phyloP scores from a whole-genome alignment of 1,284 basidiomycete species.

The Tilletiaria anomala region DNA sequence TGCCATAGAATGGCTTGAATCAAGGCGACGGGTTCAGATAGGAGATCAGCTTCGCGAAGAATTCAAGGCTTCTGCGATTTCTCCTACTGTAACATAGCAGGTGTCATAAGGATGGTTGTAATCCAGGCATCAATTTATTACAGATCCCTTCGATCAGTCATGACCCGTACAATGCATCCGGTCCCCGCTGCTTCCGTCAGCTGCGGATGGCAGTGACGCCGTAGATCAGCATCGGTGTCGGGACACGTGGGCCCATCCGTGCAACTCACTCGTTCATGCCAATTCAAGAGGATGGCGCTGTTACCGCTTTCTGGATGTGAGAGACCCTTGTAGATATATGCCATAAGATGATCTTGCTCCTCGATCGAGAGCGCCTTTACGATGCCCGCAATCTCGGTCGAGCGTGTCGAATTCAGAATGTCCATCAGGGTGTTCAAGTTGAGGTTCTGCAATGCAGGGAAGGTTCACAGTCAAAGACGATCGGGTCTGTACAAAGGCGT shows the following conservation, averaged over 20 bases:
- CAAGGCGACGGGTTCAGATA: conserved; percentile 13
- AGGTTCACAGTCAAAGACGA: background rate
- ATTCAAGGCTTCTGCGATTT: too few relatives aligned
- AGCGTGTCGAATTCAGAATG: conserved; percentile 85
- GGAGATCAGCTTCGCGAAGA: background rate
- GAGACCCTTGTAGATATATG: conserved; percentile 96
- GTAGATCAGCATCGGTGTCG: background rate
- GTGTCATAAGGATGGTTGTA: too few relatives aligned
- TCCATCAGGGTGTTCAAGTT: conserved; percentile 74
- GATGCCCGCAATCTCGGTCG: conserved; percentile 66
- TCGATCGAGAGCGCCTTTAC: conserved; percentile 62
- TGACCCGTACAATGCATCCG: conserved; percentile 89
- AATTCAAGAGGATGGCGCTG: conserved; percentile 69
- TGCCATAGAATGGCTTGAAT: conserved; percentile 31
- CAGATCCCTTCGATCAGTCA: conserved; percentile 71
- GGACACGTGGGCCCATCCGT: conserved; percentile 2
- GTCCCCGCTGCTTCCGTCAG: conserved; percentile 87
- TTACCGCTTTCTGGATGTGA: conserved; percentile 54
- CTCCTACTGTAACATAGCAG: too few relatives aligned
- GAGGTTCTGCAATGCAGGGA: too few relatives aligned
- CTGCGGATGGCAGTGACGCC: conserved; percentile 43
- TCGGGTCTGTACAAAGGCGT: too few relatives aligned
- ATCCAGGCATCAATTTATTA: background rate
- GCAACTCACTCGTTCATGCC: conserved; percentile 77
- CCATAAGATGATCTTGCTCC: conserved; percentile 87